Evolutionary conservation across 306 rosid genomes (phyloP), one percentile per base, ranked within the genome.

Genomic region (Styphnolobium japonicum): DNA sequence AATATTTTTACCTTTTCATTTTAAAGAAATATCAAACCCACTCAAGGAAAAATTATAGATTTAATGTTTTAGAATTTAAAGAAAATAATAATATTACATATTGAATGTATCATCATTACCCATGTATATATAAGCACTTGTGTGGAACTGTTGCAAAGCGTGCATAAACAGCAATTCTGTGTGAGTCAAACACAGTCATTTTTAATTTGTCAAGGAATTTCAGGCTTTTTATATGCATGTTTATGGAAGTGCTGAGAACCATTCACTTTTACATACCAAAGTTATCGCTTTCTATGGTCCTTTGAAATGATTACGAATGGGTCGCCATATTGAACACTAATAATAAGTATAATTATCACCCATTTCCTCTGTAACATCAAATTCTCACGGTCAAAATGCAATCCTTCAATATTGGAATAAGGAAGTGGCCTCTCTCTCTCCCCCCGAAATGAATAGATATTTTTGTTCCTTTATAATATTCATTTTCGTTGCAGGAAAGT

Each of bases 301-400:
- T 78, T 75, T 33, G 21, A 79, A 86, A 83, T 83, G 67, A 89
- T 85, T 78, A 46, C 33, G 42, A 62, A 61, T 68, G 84, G 88
- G 80, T 76, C 91, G 79, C 79, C 81, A 71, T 80, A 46, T 73
- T 68, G 71, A 73, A 72, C 83, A 67, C 82, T 87, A 71, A 82
- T 86, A 67, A 60, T 34, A 43, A 27, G 21, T 18, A 76, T 73
- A 80, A 87, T 86, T 64, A 91, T 84, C 43, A 75, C 49, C 69
- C 84, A 75, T 49, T 86, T 73, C 62, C 23, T 22, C 77, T 73
- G 77, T 60, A 77, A 77, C 79, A 62, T 75, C 81, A 79, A 29
- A 72, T 74, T 71, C 80, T 72, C 69, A 73, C 53, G 62, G 86
- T 89, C 92, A 91, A 84, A 70, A 78, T 77, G 83, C 83, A 80